Conservation (phyloP, 2,329 filamentous ascomycete genomes). For the Talaromyces sp. region DNA sequence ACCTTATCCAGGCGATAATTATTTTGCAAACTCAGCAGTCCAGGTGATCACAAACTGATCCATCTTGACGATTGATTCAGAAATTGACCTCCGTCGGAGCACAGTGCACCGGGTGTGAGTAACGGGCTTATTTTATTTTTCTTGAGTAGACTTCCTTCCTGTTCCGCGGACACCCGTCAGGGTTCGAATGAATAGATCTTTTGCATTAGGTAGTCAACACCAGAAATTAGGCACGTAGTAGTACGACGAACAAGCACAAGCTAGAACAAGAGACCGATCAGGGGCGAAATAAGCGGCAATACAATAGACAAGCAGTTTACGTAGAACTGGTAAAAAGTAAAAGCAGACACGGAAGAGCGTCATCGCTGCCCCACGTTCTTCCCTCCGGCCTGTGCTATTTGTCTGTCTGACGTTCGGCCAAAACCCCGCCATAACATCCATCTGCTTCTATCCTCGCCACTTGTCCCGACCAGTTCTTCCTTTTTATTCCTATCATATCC, state of each 20-base stretch:
- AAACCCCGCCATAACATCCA: constrained; percentile 3
- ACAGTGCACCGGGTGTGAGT: constrained; percentile 2
- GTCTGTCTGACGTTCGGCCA: not conserved
- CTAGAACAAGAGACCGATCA: not conserved
- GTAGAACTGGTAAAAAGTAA: not conserved
- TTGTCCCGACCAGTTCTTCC: not conserved
- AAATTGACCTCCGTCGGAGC: not conserved
- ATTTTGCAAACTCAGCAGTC: constrained; percentile 3
- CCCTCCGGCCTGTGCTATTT: constrained; percentile 12
- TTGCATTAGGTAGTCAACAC: not conserved
- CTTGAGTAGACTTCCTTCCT: not conserved
- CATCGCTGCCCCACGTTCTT: constrained; percentile 26
- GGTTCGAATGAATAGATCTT: not conserved
- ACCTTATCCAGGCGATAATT: not conserved
- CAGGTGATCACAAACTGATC: constrained; percentile 2
- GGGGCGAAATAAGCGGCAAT: too few relatives aligned
- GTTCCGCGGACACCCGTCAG: constrained; percentile 3
- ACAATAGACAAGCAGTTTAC: too few relatives aligned
- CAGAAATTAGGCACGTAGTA: not conserved
- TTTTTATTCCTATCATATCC: not conserved
- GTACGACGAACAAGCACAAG: not conserved
- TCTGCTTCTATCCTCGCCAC: constrained; percentile 11
- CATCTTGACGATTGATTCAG: not conserved
- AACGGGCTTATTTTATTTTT: not conserved
- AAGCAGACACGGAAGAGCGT: constrained; percentile 11